A percentile compares a stretch with the other conserved stretches of the same genome.
Conservation (phyloP, 345 rosid genomes). For the Dimocarpus longan region DNA sequence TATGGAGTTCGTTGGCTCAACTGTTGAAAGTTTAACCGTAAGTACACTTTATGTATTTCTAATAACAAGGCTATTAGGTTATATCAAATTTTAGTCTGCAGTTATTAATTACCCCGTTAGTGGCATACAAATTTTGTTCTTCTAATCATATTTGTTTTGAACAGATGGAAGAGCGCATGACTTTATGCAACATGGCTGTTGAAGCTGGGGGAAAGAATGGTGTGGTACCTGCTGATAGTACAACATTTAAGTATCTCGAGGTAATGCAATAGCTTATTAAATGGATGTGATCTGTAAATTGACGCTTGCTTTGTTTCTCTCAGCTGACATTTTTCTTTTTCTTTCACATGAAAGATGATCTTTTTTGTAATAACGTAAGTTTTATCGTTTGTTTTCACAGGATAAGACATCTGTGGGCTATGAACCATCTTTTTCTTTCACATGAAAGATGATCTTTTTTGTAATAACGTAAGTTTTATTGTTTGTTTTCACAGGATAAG, state of each 20-base stretch:
- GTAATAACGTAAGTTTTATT: background rate
- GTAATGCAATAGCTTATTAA: constrained; percentile 29
- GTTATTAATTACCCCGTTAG: background rate
- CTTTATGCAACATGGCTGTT: constrained; percentile 94
- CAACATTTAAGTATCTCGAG: constrained; percentile 90
- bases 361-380: no score
- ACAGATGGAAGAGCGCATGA: constrained; percentile 99
- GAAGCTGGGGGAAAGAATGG: constrained; percentile 99
- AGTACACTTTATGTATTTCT: constrained; percentile 30
- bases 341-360: background rate
- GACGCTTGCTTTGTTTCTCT: constrained; percentile 11
- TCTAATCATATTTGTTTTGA: constrained; percentile 18
- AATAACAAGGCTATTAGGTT: background rate
- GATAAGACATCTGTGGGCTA: no score
- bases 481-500: constrained; percentile 58
- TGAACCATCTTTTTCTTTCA: no score
- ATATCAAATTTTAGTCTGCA: background rate
- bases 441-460: background rate
- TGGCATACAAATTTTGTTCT: constrained; percentile 5
- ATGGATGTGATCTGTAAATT: background rate
- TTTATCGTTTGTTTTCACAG: no score
- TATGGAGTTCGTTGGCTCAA: constrained; percentile 94
- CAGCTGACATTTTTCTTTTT: background rate
- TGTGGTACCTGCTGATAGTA: constrained; percentile 87
- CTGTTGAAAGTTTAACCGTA: constrained; percentile 82